Evolutionary conservation across 1,284 basidiomycete species (phyloP).

Genomic region (Rhodotorula sp.): DNA sequence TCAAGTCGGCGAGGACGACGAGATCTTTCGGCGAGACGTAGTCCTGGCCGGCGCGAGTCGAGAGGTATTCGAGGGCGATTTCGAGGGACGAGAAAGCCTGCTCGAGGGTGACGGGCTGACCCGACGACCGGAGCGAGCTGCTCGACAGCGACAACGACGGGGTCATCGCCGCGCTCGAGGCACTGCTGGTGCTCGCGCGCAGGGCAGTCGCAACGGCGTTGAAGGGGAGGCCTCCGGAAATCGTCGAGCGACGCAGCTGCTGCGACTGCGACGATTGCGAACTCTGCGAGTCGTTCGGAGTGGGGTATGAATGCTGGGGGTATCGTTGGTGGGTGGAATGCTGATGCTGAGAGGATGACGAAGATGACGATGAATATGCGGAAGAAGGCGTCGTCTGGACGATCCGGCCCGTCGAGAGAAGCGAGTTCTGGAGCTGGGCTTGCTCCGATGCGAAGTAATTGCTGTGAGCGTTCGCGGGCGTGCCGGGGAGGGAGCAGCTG

Average conservation of each 20-base stretch:
- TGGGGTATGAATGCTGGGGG: constrained; percentile 15
- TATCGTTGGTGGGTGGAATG: constrained; percentile 10
- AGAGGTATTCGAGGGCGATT: constrained; percentile 31
- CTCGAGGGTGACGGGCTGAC: constrained; percentile 22
- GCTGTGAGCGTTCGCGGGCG: constrained; percentile 19
- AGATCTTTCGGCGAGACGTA: constrained; percentile 30
- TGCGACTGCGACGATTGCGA: not conserved
- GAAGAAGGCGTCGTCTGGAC: constrained; percentile 14
- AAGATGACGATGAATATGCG: constrained; percentile 6
- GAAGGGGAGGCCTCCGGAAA: constrained; percentile 38
- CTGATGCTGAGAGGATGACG: constrained; percentile 7
- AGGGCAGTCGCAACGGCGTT: not conserved
- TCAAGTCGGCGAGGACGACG: constrained; percentile 25
- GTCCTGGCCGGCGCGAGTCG: constrained; percentile 22
- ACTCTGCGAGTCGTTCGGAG: not conserved
- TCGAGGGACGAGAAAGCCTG: constrained; percentile 33
- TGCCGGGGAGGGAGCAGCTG: constrained; percentile 33
- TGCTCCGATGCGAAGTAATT: constrained; percentile 22
- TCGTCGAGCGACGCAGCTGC: constrained; percentile 27
- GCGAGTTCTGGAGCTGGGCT: constrained; percentile 7
- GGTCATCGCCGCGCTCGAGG: not conserved
- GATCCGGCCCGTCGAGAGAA: constrained; percentile 4
- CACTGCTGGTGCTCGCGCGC: not conserved
- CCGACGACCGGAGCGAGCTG: not conserved
- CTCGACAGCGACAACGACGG: constrained; percentile 10